phyloP scores from a whole-genome alignment of 2,329 filamentous ascomycete species.

The Pseudogymnoascus destructans region DNA sequence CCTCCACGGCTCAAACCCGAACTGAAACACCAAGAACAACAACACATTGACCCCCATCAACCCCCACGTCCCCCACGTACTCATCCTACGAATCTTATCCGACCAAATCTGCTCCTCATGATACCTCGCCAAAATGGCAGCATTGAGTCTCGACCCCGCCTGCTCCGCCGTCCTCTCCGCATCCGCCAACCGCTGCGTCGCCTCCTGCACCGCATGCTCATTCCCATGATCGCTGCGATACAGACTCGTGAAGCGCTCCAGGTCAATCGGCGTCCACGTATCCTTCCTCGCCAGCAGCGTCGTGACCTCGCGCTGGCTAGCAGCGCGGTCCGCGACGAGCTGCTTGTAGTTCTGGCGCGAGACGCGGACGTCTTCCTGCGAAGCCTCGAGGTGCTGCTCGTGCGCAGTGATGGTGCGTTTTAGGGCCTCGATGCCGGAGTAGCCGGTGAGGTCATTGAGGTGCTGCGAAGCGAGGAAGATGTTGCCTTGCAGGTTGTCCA shows the following conservation, averaged over 20 bases:
- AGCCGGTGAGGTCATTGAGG: constrained; percentile 89
- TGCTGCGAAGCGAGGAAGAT: constrained; percentile 75
- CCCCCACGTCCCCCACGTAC: constrained; percentile 96
- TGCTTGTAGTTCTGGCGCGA: constrained; percentile 67
- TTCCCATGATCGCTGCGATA: constrained; percentile 90
- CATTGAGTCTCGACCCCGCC: constrained; percentile 60
- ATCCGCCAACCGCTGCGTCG: constrained; percentile 57
- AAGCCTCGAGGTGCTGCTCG: constrained; percentile 43
- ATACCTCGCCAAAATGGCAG: constrained; percentile 77
- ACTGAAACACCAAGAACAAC: constrained; percentile 72
- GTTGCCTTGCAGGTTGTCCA: constrained; percentile 82
- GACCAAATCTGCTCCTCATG: constrained; percentile 99
- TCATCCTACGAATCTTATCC: constrained; percentile 89
- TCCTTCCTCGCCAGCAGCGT: constrained; percentile 88
- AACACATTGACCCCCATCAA: constrained; percentile 95
- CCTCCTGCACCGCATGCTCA: constrained; percentile 65
- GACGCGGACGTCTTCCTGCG: constrained; percentile 53
- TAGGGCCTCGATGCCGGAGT: constrained; percentile 77
- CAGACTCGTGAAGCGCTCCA: constrained; percentile 87
- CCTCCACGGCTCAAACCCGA: constrained; percentile 88
- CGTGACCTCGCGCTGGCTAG: constrained; percentile 90
- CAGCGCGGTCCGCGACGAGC: constrained; percentile 71
- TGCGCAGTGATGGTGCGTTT: constrained; percentile 63
- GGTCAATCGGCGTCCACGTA: constrained; percentile 72
- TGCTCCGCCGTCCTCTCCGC: constrained; percentile 73